Conservation (phyloP, 2,329 filamentous ascomycete genomes). For the Beauveria brongniartii region DNA sequence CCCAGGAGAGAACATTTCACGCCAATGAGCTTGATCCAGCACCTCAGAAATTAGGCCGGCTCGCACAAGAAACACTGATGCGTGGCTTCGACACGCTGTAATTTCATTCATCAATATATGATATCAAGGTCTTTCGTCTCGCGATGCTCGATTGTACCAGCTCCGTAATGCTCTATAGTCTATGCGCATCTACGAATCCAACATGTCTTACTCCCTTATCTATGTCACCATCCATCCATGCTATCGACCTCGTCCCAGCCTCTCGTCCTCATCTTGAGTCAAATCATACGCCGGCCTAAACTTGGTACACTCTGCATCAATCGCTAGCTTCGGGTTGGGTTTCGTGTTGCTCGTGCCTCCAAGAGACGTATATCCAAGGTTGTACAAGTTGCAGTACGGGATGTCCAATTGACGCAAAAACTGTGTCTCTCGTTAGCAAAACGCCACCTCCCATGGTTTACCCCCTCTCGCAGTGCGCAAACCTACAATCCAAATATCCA, state of each 20-base stretch:
- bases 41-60: neutral
- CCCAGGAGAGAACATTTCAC: neutral
- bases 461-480: constrained; percentile 1
- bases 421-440: constrained; percentile 34
- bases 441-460: neutral
- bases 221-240: neutral
- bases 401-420: constrained; percentile 74
- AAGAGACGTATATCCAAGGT: constrained; percentile 82
- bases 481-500: constrained; percentile 86
- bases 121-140: neutral
- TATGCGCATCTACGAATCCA: neutral
- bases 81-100: neutral
- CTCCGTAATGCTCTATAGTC: constrained; percentile 6
- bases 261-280: constrained; percentile 66
- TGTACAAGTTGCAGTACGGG: constrained; percentile 81
- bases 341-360: constrained; percentile 83
- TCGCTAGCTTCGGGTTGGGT: constrained; percentile 69
- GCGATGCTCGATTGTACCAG: neutral
- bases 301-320: constrained; percentile 24
- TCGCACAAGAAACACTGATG: constrained; percentile 4
- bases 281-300: constrained; percentile 73
- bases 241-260: constrained; percentile 60
- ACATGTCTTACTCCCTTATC: neutral
- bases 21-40: neutral
- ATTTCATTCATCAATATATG: neutral